phyloP scores from a whole-genome alignment of 345 rosid species.

The Gossypium longicalyx region DNA sequence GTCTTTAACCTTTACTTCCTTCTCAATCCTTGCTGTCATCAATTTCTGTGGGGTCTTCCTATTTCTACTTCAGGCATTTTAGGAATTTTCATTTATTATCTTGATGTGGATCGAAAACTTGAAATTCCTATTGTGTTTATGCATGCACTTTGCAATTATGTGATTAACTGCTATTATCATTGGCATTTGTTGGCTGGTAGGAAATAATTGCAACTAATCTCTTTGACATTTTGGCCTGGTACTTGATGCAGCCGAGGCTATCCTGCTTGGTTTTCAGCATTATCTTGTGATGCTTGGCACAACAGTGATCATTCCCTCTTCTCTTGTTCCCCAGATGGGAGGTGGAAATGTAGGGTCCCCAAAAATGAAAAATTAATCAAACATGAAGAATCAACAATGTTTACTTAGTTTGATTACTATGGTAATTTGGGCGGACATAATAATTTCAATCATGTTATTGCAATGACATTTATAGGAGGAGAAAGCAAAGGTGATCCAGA shows the following conservation, averaged over 20 bases:
- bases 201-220: neutral
- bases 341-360: slow-evolving; percentile 80
- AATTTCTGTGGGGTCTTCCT: neutral
- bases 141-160: neutral
- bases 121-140: neutral
- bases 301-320: slow-evolving; percentile 80
- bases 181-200: neutral
- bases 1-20: neutral
- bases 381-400: neutral
- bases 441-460: slow-evolving; percentile 2
- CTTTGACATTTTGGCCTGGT: neutral
- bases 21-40: neutral
- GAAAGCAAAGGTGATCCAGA: slow-evolving; percentile 92
- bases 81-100: neutral
- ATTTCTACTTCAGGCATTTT: neutral
- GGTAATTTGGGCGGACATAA: neutral
- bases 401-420: neutral
- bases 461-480: slow-evolving; percentile 56
- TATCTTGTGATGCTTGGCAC: slow-evolving; percentile 98
- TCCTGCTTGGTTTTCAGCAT: slow-evolving; percentile 95
- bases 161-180: neutral
- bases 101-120: neutral
- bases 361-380: neutral
- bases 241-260: slow-evolving; percentile 80
- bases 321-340: slow-evolving; percentile 99